Evolutionary conservation across 2,329 filamentous ascomycete genomes (phyloP).

Genomic region (Colletotrichum cuscutae): DNA sequence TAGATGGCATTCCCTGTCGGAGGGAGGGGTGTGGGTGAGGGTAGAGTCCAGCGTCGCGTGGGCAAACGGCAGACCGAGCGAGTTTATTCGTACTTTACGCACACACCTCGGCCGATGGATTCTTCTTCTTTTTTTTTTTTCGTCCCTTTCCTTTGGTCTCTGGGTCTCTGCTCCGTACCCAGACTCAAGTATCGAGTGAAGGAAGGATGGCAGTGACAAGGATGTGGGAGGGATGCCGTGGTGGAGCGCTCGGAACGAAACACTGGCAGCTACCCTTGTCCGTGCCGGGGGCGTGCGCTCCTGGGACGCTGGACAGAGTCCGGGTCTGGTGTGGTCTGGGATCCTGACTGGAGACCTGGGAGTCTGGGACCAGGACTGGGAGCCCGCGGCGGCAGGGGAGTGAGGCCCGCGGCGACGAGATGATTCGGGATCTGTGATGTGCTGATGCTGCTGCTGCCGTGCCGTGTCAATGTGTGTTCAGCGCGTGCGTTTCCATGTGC

Average conservation of each 20-base stretch:
- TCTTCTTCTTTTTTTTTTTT: background rate
- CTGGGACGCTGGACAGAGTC: slow-evolving; percentile 20
- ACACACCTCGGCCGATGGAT: slow-evolving; percentile 32
- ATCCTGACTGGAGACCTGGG: slow-evolving; percentile 2
- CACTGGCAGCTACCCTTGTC: slow-evolving; percentile 36
- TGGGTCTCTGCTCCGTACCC: background rate
- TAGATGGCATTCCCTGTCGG: slow-evolving; percentile 32
- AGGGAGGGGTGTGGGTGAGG: slow-evolving; percentile 2
- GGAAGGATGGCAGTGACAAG: slow-evolving; percentile 22
- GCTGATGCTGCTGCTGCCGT: slow-evolving; percentile 21
- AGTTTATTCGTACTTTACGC: slow-evolving; percentile 34
- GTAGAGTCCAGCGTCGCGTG: slow-evolving; percentile 29
- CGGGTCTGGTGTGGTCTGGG: slow-evolving; percentile 20
- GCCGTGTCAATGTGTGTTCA: background rate
- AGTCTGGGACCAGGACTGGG: slow-evolving; percentile 14
- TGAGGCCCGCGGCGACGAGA: slow-evolving; percentile 30
- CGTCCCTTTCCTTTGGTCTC: too few relatives aligned
- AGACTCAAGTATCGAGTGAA: slow-evolving; percentile 24
- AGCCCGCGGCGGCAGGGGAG: slow-evolving; percentile 29
- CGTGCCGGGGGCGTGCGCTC: slow-evolving; percentile 33
- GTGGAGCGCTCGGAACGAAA: slow-evolving; percentile 35
- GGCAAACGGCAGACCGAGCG: slow-evolving; percentile 35
- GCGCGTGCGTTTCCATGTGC: slow-evolving; percentile 3
- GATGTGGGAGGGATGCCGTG: slow-evolving; percentile 27
- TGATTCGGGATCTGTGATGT: slow-evolving; percentile 28